Evolutionary conservation across 345 rosid genomes (phyloP), one percentile per base, ranked within the genome.

Genomic region (Syzygium jambos): DNA sequence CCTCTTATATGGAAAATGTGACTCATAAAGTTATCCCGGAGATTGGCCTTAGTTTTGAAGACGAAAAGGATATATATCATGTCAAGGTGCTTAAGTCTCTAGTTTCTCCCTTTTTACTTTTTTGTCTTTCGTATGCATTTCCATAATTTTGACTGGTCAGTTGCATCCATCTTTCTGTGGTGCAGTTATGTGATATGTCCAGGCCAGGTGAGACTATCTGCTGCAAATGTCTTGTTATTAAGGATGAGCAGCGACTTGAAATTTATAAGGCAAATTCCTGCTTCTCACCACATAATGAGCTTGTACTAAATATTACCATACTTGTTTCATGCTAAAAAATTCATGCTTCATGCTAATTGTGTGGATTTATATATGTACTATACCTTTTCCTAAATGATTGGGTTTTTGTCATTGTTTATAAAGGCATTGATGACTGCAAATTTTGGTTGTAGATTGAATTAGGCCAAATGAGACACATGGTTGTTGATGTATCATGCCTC

Each of bases 401-500:
- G 2, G 82, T 73, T 73, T 73, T 34, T 73, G 82, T 73, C 49
- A 73, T 34, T 17, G 80, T 73, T 73, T 73, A 9, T 73, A 0
- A 38, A 38, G 82, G 82, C 49, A 0, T 41, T 38, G 27, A 73
- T 49, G 5, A 80, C 38, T 34, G 82, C 30, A 8, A 57, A 52
- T 51, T 38, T n/a, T 34, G 19, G 51, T 52, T 84, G 88, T 86
- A 95, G 98, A 89, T 89, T 8, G 94, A 94, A 23, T 89, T 91
- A 55, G 90, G 87, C 85, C 93, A n/a, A 46, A 78, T 91, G 55
- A 93, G 95, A 61, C 92, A 95, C 77, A 88, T 95, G 93, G 90
- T 94, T 59, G 85, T 84, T 43, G 98, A 96, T 87, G 86, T 94
- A 57, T 93, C 95, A 2, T 95, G 95, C 89, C 92, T 93, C 78